Evolutionary conservation across 192 early-diverging fungal genomes (phyloP), one percentile per base, ranked within the genome.

Genomic region (Umbelopsis isabellina): DNA sequence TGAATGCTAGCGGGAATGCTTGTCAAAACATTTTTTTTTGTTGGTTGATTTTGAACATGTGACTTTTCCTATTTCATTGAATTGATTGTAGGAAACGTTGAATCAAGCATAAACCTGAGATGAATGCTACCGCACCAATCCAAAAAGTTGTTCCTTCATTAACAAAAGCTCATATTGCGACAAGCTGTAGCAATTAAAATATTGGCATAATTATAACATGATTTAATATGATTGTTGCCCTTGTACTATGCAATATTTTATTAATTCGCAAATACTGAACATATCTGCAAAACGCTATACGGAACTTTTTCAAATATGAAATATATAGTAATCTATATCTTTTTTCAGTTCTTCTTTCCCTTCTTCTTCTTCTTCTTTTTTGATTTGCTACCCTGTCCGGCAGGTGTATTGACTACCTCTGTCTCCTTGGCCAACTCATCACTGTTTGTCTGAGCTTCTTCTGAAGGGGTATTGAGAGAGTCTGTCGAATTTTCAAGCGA

Each of bases 321-420:
- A 30, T 20, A 49, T 0, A 20, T 20, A 16, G 1, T 49, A 0
- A 33, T 33, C 10, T 16, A 30, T 4, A 35, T 61, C 2, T 35
- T 21, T 21, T 21, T 25, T 52, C 51, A 61, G 55, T 61, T 61
- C 12, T 61, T 61, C 55, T 61, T 61, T 35, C 27, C 21, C 55
- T 61, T 61, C 55, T 61, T 61, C 55, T 61, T 61, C 55, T 61
- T 61, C 55, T 61, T 61, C 30, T 61, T 61, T 61, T 61, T 61
- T n/a, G 55, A 22, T 13, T 61, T 61, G 55, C 55, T 61, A 18
- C 27, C 55, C 55, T 61, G 55, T 37, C 30, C 55, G 55, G 25
- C 55, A 61, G 55, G 55, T 61, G 55, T 18, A 35, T 15, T 30
- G 16, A 25, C 30, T 35, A 30, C 11, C 27, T 35, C 55, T 61